Evolutionary conservation across 208 protist genomes (phyloP).

Genomic region (Crithidia thermophila): DNA sequence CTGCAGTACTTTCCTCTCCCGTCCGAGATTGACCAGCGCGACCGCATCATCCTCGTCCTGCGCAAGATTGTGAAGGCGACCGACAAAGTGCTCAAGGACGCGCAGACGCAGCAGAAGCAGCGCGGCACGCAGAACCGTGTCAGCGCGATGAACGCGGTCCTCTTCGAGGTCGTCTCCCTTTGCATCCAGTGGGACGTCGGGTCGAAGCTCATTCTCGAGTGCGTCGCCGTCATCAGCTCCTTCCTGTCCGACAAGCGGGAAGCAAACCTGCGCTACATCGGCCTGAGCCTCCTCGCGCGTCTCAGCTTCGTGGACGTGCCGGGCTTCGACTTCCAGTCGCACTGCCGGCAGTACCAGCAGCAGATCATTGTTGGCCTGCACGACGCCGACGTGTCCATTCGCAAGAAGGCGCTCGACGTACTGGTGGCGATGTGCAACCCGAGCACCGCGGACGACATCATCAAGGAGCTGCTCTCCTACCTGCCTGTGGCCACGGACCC

Average conservation of each 20-base stretch:
- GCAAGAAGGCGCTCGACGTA: slow-evolving; percentile 97
- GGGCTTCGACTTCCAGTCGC: slow-evolving; percentile 64
- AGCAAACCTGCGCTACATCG: slow-evolving; percentile 91
- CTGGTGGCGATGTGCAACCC: slow-evolving; percentile 97
- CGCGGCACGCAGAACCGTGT: slow-evolving; percentile 94
- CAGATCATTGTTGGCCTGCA: slow-evolving; percentile 93
- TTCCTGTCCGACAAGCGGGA: slow-evolving; percentile 93
- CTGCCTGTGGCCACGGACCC: slow-evolving; percentile 87
- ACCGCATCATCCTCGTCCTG: slow-evolving; percentile 68
- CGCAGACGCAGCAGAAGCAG: slow-evolving; percentile 81
- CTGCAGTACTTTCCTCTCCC: slow-evolving; percentile 96
- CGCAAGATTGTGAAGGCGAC: slow-evolving; percentile 86
- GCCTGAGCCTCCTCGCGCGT: slow-evolving; percentile 80
- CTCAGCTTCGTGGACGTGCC: slow-evolving; percentile 61
- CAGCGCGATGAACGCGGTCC: slow-evolving; percentile 96
- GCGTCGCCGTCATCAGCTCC: slow-evolving; percentile 78
- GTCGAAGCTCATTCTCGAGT: slow-evolving; percentile 76
- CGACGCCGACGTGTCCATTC: slow-evolving; percentile 98
- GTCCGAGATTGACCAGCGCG: slow-evolving; percentile 47
- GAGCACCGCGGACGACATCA: slow-evolving; percentile 90
- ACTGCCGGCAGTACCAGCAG: slow-evolving; percentile 92
- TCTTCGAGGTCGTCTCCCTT: slow-evolving; percentile 97
- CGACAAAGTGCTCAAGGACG: slow-evolving; percentile 87
- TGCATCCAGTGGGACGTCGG: slow-evolving; percentile 92
- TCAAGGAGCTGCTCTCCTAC: slow-evolving; percentile 94